Evolutionary conservation across 1,284 basidiomycete species (phyloP), one percentile per base, ranked within the genome.

Genomic region (Laetiporus sulphureus): DNA sequence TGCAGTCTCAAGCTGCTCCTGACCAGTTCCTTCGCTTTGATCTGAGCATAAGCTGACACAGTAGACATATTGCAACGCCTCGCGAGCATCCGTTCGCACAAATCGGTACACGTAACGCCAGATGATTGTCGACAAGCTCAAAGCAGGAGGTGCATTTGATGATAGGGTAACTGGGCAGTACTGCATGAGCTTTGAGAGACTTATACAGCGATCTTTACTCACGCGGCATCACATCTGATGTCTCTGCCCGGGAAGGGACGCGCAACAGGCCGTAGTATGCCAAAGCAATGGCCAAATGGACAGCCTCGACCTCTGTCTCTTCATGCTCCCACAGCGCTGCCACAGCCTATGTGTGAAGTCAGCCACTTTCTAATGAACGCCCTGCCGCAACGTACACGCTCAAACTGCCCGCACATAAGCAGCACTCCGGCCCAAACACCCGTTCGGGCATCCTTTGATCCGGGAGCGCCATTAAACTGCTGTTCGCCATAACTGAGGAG

Each of bases 31-130:
- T 3, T 73, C 69, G 11, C 72, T 73, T 52, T 87, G 83, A 57
- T 97, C 92, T 7, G 84, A 72, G 20, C 78, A 78, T 11, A 99
- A 75, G 45, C 85, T 82, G 11, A 97, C 77, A 46, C 91, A 87
- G 60, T 94, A 95, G 29, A 97, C 86, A 56, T 99, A 99, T 65
- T 98, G 92, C 41, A 99, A 66, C 1, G 94, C 96, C 50, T 94
- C 90, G 54, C 89, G 83, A 0, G 93, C 85, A 54, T 96, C 94
- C 71, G 91, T 79, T 61, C 86, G 87, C 34, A 89, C 84, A 61
- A 98, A 96, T 42, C 85, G 87, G 25, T 91, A 80, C 36, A 96
- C 81, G 61, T 99, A 98, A 13, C 92, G 84, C 77, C 93, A 93
- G 48, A 96, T 79, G 25, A 98, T 63, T 18, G 90, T 88, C 1